A percentile compares a stretch with the other conserved stretches of the same genome.
Conservation (phyloP, 192 early-diverging fungal genomes). For the Lunasporangiospora selenospora region DNA sequence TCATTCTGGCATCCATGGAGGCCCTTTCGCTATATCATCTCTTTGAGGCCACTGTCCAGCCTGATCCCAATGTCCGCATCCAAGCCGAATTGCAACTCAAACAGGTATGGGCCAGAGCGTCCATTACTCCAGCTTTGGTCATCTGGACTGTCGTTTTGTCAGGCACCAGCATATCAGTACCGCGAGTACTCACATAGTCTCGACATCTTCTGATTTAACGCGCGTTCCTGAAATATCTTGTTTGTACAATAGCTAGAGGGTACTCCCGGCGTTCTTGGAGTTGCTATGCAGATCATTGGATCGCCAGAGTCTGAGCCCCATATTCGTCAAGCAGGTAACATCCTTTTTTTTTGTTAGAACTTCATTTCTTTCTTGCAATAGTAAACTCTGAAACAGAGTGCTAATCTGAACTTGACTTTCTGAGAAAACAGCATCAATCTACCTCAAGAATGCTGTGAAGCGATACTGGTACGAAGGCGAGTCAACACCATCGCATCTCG, state of each 20-base stretch:
- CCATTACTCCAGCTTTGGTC: neutral
- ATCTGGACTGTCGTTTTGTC: neutral
- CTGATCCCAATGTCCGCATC: slow-evolving; percentile 80
- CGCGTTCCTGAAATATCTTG: no score
- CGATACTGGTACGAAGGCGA: slow-evolving; percentile 48
- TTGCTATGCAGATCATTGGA: slow-evolving; percentile 58
- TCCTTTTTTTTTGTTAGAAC: no score
- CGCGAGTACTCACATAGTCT: no score
- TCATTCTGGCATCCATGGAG: slow-evolving; percentile 56
- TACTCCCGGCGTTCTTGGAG: slow-evolving; percentile 28
- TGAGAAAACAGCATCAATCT: slow-evolving; percentile 42
- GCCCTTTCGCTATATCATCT: slow-evolving; percentile 64
- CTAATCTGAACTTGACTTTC: no score
- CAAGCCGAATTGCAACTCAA: slow-evolving; percentile 85
- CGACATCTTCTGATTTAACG: no score
- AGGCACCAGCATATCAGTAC: neutral
- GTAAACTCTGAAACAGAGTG: no score
- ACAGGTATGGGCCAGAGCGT: slow-evolving; percentile 51
- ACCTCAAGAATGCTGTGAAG: slow-evolving; percentile 43
- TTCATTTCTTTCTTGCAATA: no score
- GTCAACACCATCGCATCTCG: slow-evolving; percentile 52
- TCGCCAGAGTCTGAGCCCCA: slow-evolving; percentile 57
- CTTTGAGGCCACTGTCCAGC: slow-evolving; percentile 80
- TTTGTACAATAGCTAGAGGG: slow-evolving; percentile 28
- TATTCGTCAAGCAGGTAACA: slow-evolving; percentile 64